Percentiles rank a stretch among this genome's conserved stretches.
Conservation (phyloP, 2,329 filamentous ascomycete species). For the Paradendryphiella salina region DNA sequence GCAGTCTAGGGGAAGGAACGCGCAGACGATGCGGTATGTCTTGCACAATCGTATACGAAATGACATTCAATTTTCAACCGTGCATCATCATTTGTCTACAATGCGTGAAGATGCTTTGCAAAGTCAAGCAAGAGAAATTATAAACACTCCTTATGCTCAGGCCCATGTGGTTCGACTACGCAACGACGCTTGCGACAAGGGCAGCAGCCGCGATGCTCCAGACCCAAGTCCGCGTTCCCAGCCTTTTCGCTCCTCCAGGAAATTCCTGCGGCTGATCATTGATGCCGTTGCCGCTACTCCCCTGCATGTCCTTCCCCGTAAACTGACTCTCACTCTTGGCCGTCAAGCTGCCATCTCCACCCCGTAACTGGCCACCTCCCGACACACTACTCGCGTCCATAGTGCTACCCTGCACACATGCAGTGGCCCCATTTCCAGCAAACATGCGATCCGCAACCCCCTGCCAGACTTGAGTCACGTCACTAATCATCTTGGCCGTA, state of each 20-base stretch:
- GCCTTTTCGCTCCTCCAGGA: background rate
- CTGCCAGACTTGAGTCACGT: slow-evolving; percentile 47
- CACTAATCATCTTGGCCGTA: slow-evolving; percentile 41
- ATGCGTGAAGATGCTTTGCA: too few species aligned
- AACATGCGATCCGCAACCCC: slow-evolving; percentile 45
- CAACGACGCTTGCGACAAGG: background rate
- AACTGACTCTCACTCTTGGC: slow-evolving; percentile 9
- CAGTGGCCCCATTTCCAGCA: slow-evolving; percentile 24
- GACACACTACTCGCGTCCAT: slow-evolving; percentile 34
- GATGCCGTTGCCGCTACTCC: background rate
- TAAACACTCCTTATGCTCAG: background rate
- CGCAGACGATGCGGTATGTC: slow-evolving; percentile 1
- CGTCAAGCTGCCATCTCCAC: slow-evolving; percentile 26
- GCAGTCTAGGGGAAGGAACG: slow-evolving; percentile 1
- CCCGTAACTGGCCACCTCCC: slow-evolving; percentile 39
- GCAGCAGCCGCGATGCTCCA: background rate
- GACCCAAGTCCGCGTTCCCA: background rate
- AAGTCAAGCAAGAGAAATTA: too few species aligned
- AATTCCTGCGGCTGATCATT: slow-evolving; percentile 1
- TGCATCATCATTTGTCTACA: background rate
- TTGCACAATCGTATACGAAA: slow-evolving; percentile 1
- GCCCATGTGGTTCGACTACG: background rate
- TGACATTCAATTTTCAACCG: slow-evolving; percentile 1
- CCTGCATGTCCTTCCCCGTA: background rate
- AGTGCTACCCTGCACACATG: slow-evolving; percentile 39